Base-by-base conservation (phyloP, 306 rosid species). In the Pterocarpus santalinus region DNA sequence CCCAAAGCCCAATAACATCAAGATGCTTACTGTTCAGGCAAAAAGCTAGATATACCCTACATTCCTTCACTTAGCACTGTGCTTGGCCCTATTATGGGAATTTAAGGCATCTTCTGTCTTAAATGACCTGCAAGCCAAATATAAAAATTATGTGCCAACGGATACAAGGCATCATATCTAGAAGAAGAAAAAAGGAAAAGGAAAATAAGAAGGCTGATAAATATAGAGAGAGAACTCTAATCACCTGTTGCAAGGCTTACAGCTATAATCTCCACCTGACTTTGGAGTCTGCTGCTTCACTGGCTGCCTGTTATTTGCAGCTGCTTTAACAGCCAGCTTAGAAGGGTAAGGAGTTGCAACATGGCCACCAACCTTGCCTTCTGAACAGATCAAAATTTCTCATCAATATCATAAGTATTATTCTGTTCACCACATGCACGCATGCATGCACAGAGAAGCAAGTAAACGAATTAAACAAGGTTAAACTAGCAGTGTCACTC, bases 341-440 rank as follows among this genome's bases (percentile, higher is more conserved):
- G 88, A 76, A 44, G 97, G 97, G 81, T 92, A 38, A 53, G 94
- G 94, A 67, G 97, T 92, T 36, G 88, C 93, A 44, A 71, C 87
- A 72, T 88, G 91, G 75, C 58, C 83, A 41, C 81, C 73, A 47
- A 52, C 89, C 86, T 81, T 85, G 78, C 85, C 80, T 71, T 85
- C 92, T 87, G 84, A 52, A 73, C 35, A 69, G 63, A 68, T 49
- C 68, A 74, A 47, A 12, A 68, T 41, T 47, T 16, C 49, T 74
- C 44, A 13, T 73, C 56, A 56, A 32, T 68, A 8, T 73, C 46
- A 28, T 28, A 52, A 52, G 41, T 77, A n/a, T 28, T 38, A 53
- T 51, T 52, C 14, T 61, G 55, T 41, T 47, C 69, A 72, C 39
- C 43, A 72, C 80, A 82, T 71, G 65, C 80, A 72, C 41, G 55